Conservation (phyloP, 202 grass and related monocot genomes). For the Sporobolus alterniflorus region DNA sequence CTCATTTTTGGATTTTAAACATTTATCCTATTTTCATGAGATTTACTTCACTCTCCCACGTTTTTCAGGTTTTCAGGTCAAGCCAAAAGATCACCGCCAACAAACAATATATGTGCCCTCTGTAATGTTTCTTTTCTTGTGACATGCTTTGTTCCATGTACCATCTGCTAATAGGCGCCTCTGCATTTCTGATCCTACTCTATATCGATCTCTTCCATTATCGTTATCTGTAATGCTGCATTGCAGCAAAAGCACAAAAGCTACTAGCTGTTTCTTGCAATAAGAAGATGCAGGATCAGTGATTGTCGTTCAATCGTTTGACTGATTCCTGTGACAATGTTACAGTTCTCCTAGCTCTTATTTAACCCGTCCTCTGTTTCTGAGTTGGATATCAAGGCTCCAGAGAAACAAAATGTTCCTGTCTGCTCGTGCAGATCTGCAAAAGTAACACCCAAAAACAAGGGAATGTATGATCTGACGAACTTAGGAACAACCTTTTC, state of each 20-base stretch:
- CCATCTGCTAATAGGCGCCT: constrained; percentile 8
- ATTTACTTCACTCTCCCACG: no score
- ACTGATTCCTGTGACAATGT: not conserved
- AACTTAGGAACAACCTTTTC: not conserved
- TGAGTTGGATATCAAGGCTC: constrained; percentile 8
- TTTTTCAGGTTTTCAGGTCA: no score
- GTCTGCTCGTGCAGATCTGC: not conserved
- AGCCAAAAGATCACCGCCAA: no score
- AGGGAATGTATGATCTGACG: not conserved
- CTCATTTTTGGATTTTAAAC: no score
- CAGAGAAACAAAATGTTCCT: not conserved
- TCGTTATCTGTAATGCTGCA: constrained; percentile 15
- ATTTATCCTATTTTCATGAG: no score
- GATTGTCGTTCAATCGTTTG: constrained; percentile 19
- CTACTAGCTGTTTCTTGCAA: no score
- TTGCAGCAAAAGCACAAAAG: no score
- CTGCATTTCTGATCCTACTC: constrained; percentile 1
- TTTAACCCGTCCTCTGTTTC: not conserved
- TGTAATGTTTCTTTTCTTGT: no score
- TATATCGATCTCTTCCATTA: not conserved
- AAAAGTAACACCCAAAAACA: not conserved
- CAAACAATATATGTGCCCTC: no score
- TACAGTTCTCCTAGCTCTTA: not conserved
- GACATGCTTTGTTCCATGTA: not conserved
- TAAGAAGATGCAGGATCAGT: no score